Conservation (phyloP, 768 basidiomycete genomes). For the Tubosaeta brunneosetosa region DNA sequence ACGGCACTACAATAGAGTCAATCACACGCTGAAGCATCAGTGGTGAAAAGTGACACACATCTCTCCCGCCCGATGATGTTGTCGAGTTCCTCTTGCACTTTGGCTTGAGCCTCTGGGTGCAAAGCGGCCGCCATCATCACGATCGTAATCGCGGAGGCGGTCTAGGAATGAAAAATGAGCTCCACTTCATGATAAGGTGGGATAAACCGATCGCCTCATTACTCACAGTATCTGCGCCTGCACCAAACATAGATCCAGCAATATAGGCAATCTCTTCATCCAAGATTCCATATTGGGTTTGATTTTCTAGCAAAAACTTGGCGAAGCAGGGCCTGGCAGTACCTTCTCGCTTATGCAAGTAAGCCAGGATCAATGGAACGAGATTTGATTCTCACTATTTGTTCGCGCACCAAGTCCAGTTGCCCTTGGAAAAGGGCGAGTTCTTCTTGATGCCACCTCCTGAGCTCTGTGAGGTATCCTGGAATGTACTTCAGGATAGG, state of each 20-base stretch:
- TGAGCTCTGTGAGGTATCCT: slow-evolving; percentile 45
- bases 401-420: slow-evolving; percentile 23
- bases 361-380: neutral
- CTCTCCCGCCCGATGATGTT: slow-evolving; percentile 40
- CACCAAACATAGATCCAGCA: slow-evolving; percentile 41
- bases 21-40: neutral
- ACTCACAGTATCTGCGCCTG: slow-evolving; percentile 39
- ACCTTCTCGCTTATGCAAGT: slow-evolving; percentile 19
- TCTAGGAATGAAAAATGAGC: slow-evolving; percentile 15
- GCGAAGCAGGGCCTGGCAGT: slow-evolving; percentile 30
- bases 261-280: slow-evolving; percentile 37
- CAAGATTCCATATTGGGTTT: slow-evolving; percentile 27
- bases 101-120: slow-evolving; percentile 45
- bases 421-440: slow-evolving; percentile 30
- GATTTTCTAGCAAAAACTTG: slow-evolving; percentile 35
- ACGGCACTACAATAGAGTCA: slow-evolving; percentile 27
- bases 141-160: slow-evolving; percentile 46
- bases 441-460: slow-evolving; percentile 45
- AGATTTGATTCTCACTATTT: slow-evolving; percentile 21
- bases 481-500: slow-evolving; percentile 24
- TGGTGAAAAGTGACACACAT: slow-evolving; percentile 10
- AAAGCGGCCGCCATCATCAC: slow-evolving; percentile 52
- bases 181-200: neutral
- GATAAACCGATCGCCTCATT: neutral
- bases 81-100: slow-evolving; percentile 52